Conservation (phyloP, 192 early-diverging fungal species). For the Linderina pennispora region DNA sequence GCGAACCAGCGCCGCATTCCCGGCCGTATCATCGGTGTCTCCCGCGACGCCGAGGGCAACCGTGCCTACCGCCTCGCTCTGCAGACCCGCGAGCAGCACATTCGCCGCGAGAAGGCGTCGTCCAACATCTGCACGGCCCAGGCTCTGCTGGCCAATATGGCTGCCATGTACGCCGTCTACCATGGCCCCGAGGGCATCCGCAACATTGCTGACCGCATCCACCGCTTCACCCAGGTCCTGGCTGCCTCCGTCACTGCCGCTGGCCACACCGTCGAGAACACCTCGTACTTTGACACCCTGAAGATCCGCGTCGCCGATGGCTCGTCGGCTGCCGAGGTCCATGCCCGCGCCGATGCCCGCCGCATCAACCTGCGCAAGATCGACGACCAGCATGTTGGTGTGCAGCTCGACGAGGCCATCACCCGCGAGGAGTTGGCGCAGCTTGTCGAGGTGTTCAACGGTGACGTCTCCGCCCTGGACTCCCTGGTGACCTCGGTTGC, state of each 20-base stretch:
- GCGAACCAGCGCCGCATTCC: constrained; percentile 94
- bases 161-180: constrained; percentile 98
- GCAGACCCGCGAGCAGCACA: constrained; percentile 99
- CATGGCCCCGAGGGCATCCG: constrained; percentile 93
- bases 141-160: constrained; percentile 98
- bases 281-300: constrained; percentile 93
- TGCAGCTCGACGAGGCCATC: constrained; percentile 92
- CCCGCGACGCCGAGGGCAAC: constrained; percentile 84
- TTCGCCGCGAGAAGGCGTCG: constrained; percentile 97
- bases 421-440: constrained; percentile 73
- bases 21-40: constrained; percentile 93
- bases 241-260: constrained; percentile 66
- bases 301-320: constrained; percentile 62
- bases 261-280: constrained; percentile 79
- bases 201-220: constrained; percentile 87
- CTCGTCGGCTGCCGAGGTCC: constrained; percentile 56
- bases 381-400: constrained; percentile 66
- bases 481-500: constrained; percentile 46
- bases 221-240: constrained; percentile 81
- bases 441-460: constrained; percentile 75
- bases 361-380: constrained; percentile 89
- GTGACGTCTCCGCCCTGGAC: constrained; percentile 51
- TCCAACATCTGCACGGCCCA: constrained; percentile 99
- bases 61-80: constrained; percentile 90
- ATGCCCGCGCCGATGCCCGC: constrained; percentile 63